Conservation (phyloP, 179 eudicot genomes). For the Silene coronaria region DNA sequence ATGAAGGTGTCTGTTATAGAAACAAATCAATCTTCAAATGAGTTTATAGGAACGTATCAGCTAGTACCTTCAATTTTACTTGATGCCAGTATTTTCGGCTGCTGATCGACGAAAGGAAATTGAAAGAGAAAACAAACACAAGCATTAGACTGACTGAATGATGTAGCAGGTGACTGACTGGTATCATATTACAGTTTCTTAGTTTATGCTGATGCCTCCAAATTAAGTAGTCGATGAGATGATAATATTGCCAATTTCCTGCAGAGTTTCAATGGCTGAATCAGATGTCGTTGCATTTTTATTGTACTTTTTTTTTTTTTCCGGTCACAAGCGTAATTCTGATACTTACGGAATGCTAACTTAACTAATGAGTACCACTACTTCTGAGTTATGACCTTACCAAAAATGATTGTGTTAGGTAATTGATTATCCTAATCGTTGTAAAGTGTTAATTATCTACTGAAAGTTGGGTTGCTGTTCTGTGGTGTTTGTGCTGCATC, state of each 20-base stretch:
- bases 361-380: too few species aligned
- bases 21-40: neutral
- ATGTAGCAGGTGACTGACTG: neutral
- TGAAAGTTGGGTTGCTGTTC: neutral
- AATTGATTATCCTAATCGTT: neutral
- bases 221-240: neutral
- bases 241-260: neutral
- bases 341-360: neutral
- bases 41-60: too few species aligned
- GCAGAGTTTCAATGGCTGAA: neutral
- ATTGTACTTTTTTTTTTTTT: neutral
- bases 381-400: too few species aligned
- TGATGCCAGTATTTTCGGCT: neutral
- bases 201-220: slow-evolving; percentile 2
- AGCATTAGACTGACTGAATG: neutral
- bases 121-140: neutral
- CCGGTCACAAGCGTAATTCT: neutral
- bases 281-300: neutral
- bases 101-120: neutral
- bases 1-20: neutral
- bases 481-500: neutral
- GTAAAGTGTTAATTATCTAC: neutral
- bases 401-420: too few species aligned
- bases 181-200: neutral
- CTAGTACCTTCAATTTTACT: neutral